phyloP scores from a whole-genome alignment of 306 rosid species.

The Begonia loranthoides region DNA sequence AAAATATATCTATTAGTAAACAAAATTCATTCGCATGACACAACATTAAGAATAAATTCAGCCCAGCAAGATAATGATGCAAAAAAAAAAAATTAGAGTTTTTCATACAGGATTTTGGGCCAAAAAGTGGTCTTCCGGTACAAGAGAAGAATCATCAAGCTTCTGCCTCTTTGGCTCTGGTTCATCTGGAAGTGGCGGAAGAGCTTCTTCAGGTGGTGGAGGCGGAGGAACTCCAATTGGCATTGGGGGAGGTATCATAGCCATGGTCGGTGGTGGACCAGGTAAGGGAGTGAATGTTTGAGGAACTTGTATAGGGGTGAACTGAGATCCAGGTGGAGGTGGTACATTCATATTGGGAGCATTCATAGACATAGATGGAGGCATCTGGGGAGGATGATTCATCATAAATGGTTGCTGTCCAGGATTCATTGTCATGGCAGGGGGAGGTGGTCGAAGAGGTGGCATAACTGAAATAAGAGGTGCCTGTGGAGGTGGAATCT shows the following conservation, averaged over 20 bases:
- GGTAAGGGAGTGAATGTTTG: slow-evolving; percentile 46
- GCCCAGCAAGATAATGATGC: no score
- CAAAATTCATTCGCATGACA: background rate
- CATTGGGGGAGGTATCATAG: slow-evolving; percentile 75
- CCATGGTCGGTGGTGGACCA: slow-evolving; percentile 46
- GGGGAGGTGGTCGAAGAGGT: slow-evolving; percentile 48
- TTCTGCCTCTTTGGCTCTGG: slow-evolving; percentile 91
- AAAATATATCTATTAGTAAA: background rate
- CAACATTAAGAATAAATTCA: slow-evolving; percentile 1
- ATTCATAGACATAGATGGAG: slow-evolving; percentile 39
- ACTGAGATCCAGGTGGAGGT: slow-evolving; percentile 91
- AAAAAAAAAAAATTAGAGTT: slow-evolving; percentile 2
- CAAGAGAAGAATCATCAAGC: slow-evolving; percentile 72
- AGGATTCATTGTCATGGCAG: slow-evolving; percentile 43
- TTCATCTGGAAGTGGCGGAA: slow-evolving; percentile 91
- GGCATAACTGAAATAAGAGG: no score
- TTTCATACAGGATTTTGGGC: slow-evolving; percentile 67
- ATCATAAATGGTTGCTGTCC: slow-evolving; percentile 52
- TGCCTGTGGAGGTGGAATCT: slow-evolving; percentile 48
- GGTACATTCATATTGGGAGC: slow-evolving; percentile 50
- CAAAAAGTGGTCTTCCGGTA: slow-evolving; percentile 82
- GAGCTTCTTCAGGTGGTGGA: slow-evolving; percentile 92
- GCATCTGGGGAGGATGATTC: slow-evolving; percentile 54
- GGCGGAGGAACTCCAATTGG: slow-evolving; percentile 88
- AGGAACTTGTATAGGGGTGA: slow-evolving; percentile 37